A percentile compares a stretch with the other conserved stretches of the same genome.
These are phyloP conservation scores for Melanogaster broomeanus DNA, from an alignment of 768 basidiomycete species.

Conservation along the genomic window DNA sequence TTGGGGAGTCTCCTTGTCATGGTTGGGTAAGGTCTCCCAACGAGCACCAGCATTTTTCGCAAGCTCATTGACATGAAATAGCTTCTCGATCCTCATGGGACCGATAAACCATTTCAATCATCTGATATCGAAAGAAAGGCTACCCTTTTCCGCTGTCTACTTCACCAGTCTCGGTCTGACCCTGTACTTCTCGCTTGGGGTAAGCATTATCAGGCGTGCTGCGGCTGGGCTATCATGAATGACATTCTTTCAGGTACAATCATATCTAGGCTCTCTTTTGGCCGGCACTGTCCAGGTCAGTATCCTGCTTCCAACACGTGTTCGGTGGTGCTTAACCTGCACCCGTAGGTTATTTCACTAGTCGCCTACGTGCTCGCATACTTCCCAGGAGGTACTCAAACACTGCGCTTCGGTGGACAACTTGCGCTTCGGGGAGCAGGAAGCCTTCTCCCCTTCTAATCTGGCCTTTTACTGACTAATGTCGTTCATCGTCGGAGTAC, in stretches of 20 bases:
- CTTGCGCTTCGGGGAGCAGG: slow-evolving; percentile 84
- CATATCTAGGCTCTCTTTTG: slow-evolving; percentile 84
- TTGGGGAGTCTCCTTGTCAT: slow-evolving; percentile 92
- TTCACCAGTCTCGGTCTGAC: slow-evolving; percentile 83
- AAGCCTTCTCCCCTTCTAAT: slow-evolving; percentile 75
- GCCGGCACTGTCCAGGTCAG: slow-evolving; percentile 79
- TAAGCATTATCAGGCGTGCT: slow-evolving; percentile 39
- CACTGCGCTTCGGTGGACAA: slow-evolving; percentile 76
- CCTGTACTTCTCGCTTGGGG: slow-evolving; percentile 89
- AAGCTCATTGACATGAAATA: slow-evolving; percentile 24
- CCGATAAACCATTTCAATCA: slow-evolving; percentile 94
- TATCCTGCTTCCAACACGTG: not conserved
- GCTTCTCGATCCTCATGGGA: slow-evolving; percentile 84
- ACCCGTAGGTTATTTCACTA: slow-evolving; percentile 69
- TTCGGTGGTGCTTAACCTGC: not conserved
- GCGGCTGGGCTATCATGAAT: not conserved
- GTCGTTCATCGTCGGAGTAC: not conserved
- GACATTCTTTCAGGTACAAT: slow-evolving; percentile 57
- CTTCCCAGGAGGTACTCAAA: slow-evolving; percentile 89
- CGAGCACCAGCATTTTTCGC: not conserved
- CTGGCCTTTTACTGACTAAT: not conserved
- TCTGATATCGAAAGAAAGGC: slow-evolving; percentile 74
- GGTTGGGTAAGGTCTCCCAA: slow-evolving; percentile 68
- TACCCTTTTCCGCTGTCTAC: slow-evolving; percentile 85
- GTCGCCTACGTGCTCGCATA: slow-evolving; percentile 91